Percentiles rank a stretch among this genome's conserved stretches.
phyloP scores from a whole-genome alignment of 768 basidiomycete species.

The Boletus edulis region DNA sequence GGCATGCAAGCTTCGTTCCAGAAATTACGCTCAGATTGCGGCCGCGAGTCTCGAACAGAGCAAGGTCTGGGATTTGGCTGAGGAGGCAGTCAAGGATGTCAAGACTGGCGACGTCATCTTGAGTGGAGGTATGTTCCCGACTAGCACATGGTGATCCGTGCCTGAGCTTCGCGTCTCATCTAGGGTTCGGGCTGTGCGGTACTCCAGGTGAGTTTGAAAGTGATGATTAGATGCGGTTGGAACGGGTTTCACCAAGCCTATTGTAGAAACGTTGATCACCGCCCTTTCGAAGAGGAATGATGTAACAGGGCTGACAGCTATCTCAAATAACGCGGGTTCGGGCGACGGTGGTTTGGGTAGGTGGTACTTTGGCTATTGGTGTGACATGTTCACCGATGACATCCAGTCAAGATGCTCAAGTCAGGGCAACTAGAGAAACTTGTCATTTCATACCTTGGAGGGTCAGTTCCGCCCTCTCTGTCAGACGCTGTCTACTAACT shows the following conservation, averaged over 20 bases:
- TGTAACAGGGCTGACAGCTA: conserved; percentile 67
- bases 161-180: neutral
- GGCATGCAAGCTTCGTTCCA: neutral
- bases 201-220: conserved; percentile 58
- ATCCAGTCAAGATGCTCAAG: conserved; percentile 65
- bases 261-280: conserved; percentile 70
- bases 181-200: conserved; percentile 88
- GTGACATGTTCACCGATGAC: neutral
- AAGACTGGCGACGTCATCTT: conserved; percentile 75
- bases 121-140: conserved; percentile 62
- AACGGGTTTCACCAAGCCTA: neutral
- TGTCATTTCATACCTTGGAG: conserved; percentile 85
- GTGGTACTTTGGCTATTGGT: neutral
- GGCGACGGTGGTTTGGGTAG: conserved; percentile 67
- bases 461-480: conserved; percentile 38
- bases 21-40: conserved; percentile 1
- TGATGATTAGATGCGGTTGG: neutral
- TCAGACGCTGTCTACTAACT: neutral
- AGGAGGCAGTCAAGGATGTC: conserved; percentile 80
- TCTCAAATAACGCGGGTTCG: conserved; percentile 83
- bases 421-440: conserved; percentile 75
- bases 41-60: conserved; percentile 22
- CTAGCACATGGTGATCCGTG: conserved; percentile 20
- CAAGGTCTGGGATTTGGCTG: conserved; percentile 75
- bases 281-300: conserved; percentile 72